These are phyloP conservation scores for Epichloe festucae DNA, from an alignment of 2,329 filamentous ascomycete genomes.

Conservation along the genomic window DNA sequence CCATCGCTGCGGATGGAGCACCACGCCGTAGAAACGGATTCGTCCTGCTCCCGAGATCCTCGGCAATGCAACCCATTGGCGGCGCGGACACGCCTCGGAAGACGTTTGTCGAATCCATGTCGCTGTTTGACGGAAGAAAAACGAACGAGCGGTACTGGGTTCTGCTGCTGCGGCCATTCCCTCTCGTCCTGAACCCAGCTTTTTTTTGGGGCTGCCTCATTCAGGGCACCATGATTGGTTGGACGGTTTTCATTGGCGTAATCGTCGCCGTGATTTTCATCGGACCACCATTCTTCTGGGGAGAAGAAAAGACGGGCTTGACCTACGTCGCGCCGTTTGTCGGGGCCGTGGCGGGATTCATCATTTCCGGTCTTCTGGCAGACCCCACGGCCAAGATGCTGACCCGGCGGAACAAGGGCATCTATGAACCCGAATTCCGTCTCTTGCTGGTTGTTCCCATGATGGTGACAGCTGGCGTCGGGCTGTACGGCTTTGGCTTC, in stretches of 20 bases:
- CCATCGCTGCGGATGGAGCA: not conserved
- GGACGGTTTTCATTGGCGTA: constrained; percentile 87
- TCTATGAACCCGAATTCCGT: constrained; percentile 87
- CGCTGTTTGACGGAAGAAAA: constrained; percentile 70
- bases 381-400: constrained; percentile 60
- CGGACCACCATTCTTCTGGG: constrained; percentile 68
- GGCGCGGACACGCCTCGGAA: constrained; percentile 32
- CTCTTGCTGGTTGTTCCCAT: constrained; percentile 74
- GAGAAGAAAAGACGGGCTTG: constrained; percentile 71
- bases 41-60: constrained; percentile 19
- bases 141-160: constrained; percentile 61
- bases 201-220: constrained; percentile 71
- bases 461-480: constrained; percentile 62
- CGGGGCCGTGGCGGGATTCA: constrained; percentile 66
- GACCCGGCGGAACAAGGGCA: constrained; percentile 61
- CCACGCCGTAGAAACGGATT: constrained; percentile 13
- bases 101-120: constrained; percentile 47
- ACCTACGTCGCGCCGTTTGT: constrained; percentile 77
- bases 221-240: constrained; percentile 84
- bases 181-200: constrained; percentile 70
- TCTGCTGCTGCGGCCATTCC: constrained; percentile 59
- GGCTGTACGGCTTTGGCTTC: constrained; percentile 74
- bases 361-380: constrained; percentile 58
- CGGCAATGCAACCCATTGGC: constrained; percentile 22
- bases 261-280: constrained; percentile 74